phyloP scores from a whole-genome alignment of 2,329 filamentous ascomycete species.

The Paecilomyces formosus region DNA sequence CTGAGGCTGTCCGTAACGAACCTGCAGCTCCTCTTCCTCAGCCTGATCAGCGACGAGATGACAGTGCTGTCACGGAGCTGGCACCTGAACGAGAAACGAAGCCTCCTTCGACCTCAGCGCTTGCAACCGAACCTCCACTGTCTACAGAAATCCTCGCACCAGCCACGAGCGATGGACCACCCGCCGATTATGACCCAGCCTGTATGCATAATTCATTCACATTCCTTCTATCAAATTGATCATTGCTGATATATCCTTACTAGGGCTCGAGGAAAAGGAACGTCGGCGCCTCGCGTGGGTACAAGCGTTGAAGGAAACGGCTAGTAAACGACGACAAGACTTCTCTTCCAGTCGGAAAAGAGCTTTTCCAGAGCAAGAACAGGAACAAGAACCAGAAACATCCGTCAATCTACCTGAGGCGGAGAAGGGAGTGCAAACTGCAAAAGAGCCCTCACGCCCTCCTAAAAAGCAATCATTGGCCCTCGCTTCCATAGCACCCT shows the following conservation, averaged over 20 bases:
- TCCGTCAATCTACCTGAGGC: conserved; percentile 11
- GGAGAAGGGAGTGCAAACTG: conserved; percentile 13
- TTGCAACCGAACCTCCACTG: background rate
- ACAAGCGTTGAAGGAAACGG: conserved; percentile 11
- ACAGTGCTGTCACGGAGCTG: background rate
- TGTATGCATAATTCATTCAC: background rate
- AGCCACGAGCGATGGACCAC: background rate
- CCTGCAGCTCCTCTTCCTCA: background rate
- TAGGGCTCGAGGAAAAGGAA: conserved; percentile 5
- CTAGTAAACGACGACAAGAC: conserved; percentile 15
- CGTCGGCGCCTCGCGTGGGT: conserved; percentile 11
- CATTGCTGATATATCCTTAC: background rate
- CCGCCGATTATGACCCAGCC: background rate
- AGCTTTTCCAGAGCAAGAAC: conserved; percentile 7
- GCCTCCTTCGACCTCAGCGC: background rate
- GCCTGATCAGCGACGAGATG: background rate
- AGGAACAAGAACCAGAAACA: conserved; percentile 10
- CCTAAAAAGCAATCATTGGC: conserved; percentile 19
- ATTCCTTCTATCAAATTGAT: background rate
- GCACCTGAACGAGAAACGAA: background rate
- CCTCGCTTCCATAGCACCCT: conserved; percentile 20
- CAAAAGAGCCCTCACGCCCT: background rate
- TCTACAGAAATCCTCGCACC: background rate
- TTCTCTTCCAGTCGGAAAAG: conserved; percentile 20
- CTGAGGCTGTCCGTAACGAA: background rate